Evolutionary conservation across 2,329 filamentous ascomycete genomes (phyloP), one percentile per base, ranked within the genome.

Genomic region (Coniochaeta sp.): DNA sequence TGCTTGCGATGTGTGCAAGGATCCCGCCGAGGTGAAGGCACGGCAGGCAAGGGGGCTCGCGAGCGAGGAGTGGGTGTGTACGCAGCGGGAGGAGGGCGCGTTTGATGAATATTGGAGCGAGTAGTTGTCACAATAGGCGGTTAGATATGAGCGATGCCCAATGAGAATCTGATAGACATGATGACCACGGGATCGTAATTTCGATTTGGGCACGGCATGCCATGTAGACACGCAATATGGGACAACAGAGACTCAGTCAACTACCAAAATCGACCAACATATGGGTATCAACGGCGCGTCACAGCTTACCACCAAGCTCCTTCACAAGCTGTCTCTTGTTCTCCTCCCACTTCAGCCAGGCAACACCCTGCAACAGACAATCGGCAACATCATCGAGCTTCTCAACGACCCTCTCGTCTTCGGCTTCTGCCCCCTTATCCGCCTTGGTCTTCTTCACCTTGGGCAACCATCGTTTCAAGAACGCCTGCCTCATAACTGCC

Each of bases 341-440:
- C 65, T 79, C 75, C 68, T 91, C 84, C 91, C 91, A 96, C 62
- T 86, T 80, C 40, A 91, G 72, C 86, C 89, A 93, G 2, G 89
- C 87, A 61, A 91, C 79, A 2, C 86, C 91, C 71, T 96, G 91
- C 59, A 95, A 71, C 28, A 95, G 74, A 69, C 87, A 89, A 75
- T 96, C 91, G 0, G 90, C 89, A 57, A 96, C 74, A 75, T 96
- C 91, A 72, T 96, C 91, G 58, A 93, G 72, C 72, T 95, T 95
- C n/a, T 64, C 71, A 56, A 70, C 64, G 61, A 66, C 67, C 60
- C 68, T 65, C 38, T 57, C 12, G 3, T 22, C 22, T 57, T 63
- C 69, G 61, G 62, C 70, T 57, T 60, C 63, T 3, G 30, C 17
- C 58, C 66, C 66, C 47, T 62, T 66, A 12, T 9, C 38, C 24